Evolutionary conservation across 306 rosid species (phyloP).

Genomic region (Prunus kanzakura): DNA sequence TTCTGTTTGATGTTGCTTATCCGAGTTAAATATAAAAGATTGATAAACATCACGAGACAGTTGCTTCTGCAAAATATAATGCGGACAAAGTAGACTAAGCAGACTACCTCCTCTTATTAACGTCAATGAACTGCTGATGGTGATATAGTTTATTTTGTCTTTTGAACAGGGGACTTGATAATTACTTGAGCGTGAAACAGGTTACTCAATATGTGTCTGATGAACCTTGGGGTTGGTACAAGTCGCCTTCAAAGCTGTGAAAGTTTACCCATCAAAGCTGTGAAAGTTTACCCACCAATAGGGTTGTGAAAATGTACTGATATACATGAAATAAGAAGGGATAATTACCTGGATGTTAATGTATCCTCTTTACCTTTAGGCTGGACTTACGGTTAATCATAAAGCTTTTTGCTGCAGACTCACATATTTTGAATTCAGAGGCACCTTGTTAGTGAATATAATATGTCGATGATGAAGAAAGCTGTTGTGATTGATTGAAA

Average conservation of each 20-base stretch:
- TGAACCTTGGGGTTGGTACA: conserved; percentile 97
- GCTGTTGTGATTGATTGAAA: too few relatives aligned
- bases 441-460: not conserved
- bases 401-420: not conserved
- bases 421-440: not conserved
- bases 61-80: not conserved
- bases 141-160: conserved; percentile 1
- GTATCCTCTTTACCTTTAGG: not conserved
- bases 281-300: conserved; percentile 25
- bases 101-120: not conserved
- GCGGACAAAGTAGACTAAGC: too few relatives aligned
- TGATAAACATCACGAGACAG: not conserved
- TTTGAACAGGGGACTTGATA: conserved; percentile 82
- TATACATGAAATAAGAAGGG: conserved; percentile 17
- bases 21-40: not conserved
- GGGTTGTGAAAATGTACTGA: conserved; percentile 3
- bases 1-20: not conserved
- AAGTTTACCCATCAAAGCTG: conserved; percentile 47
- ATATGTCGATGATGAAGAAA: too few relatives aligned
- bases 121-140: conserved; percentile 13
- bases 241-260: conserved; percentile 82
- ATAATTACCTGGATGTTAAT: not conserved
- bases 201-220: conserved; percentile 72
- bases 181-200: conserved; percentile 92
- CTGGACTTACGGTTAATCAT: not conserved